Evolutionary conservation across 1,284 basidiomycete species (phyloP), one percentile per base, ranked within the genome.

Genomic region (Microbotryum saponariae): DNA sequence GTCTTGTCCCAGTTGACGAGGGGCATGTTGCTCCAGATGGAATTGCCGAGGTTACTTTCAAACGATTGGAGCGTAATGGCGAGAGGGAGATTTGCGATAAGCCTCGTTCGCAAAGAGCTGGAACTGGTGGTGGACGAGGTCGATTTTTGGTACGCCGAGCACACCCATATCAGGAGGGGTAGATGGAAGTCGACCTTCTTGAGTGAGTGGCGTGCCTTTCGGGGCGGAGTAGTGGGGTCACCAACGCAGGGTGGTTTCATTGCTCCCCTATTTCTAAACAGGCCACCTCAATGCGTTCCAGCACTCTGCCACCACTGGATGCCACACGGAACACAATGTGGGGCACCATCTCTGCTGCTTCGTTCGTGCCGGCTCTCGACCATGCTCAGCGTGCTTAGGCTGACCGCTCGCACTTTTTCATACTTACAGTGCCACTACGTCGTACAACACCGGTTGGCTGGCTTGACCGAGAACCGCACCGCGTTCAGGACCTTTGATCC

Each of bases 401-500:
- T 20, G 14, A 31, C 21, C 21, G 6, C 50, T 51, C 2, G 31
- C 31, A 45, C 21, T n/a, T 12, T 46, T 29, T 25, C 45, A 6
- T n/a, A 9, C n/a, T 9, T 57, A 16, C 37, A 58, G 56, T 37
- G 29, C 7, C 20, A 21, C 16, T 58, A 58, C 25, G 21, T 58
- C 20, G 56, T 58, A 2, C 20, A 51, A 3, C 59, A 60, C 31
- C 53, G 59, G 25, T 45, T 25, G 31, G 21, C 37, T 23, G 59
- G 54, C 6, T 23, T 60, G 25, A 51, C 53, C 4, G 9, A 23
- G 6, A 56, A 60, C 12, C 52, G 59, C 25, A 51, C 50, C 16
- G 31, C 59, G 18, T 45, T 49, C 7, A 53, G 59, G 21, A 54
- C 50, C 12, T 55, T 56, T 29, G 53, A 60, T 27, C 46, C 53